Percentiles rank a stretch among this genome's conserved stretches.
phyloP scores from a whole-genome alignment of 78 protist genomes.

The Chrysochromulina parva region DNA sequence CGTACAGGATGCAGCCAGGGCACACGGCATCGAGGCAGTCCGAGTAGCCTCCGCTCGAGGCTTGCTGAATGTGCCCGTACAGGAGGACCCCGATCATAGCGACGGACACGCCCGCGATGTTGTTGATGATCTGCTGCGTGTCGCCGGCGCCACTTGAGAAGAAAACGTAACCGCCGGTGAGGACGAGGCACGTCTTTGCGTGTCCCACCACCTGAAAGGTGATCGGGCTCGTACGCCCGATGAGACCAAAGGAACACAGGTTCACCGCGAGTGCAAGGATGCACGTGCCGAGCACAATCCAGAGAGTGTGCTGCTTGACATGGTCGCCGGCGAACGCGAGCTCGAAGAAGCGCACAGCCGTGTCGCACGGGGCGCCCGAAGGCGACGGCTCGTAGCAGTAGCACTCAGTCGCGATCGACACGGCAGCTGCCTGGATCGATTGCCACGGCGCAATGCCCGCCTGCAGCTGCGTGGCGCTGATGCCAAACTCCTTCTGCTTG shows the following conservation, averaged over 20 bases:
- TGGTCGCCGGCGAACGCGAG: not conserved
- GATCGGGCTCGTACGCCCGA: constrained; percentile 62
- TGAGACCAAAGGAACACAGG: constrained; percentile 47
- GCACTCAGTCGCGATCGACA: not conserved
- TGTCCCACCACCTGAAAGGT: constrained; percentile 45
- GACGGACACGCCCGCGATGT: not conserved
- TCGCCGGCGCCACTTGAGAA: not conserved
- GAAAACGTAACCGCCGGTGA: constrained; percentile 48
- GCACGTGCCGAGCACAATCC: not conserved
- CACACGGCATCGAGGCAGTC: too few relatives aligned
- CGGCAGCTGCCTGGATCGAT: not conserved
- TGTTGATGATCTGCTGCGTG: not conserved
- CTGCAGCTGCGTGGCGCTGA: not conserved
- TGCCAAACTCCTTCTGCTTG: constrained; percentile 28
- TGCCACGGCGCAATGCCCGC: not conserved
- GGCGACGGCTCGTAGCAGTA: not conserved
- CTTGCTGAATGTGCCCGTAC: too few relatives aligned
- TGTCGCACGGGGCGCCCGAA: not conserved
- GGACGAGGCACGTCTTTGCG: constrained; percentile 49
- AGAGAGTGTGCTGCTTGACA: not conserved
- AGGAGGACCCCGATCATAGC: not conserved
- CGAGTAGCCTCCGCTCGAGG: too few relatives aligned
- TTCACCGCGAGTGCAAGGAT: constrained; percentile 37
- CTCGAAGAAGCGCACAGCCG: not conserved
- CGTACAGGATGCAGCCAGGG: too few relatives aligned